phyloP scores from a whole-genome alignment of 306 rosid species.

The Corylus heterophylla region DNA sequence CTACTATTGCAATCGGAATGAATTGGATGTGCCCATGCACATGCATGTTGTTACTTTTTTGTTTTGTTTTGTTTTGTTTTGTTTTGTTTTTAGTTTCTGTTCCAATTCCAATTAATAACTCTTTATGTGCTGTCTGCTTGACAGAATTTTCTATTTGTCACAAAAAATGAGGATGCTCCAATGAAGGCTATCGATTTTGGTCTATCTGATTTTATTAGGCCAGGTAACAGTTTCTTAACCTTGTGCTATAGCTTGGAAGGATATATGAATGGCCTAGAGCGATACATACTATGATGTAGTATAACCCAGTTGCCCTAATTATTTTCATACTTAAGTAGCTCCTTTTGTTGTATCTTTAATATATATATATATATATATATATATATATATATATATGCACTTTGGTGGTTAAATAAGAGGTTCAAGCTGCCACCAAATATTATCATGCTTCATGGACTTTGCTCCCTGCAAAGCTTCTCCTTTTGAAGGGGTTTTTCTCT shows the following conservation, averaged over 20 bases:
- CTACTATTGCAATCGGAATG: slow-evolving; percentile 10
- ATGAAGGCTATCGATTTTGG: slow-evolving; percentile 96
- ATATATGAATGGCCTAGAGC: slow-evolving; percentile 5
- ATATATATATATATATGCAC: not conserved
- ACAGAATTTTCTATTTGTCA: slow-evolving; percentile 91
- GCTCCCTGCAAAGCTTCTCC: not conserved
- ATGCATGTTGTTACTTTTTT: not conserved
- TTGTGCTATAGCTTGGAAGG: slow-evolving; percentile 4
- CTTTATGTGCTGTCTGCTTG: slow-evolving; percentile 27
- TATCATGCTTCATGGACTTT: not conserved
- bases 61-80: too few relatives aligned
- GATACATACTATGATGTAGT: slow-evolving; percentile 11
- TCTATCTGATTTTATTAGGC: slow-evolving; percentile 89
- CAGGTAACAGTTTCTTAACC: slow-evolving; percentile 55
- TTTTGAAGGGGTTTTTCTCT: not conserved
- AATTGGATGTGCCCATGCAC: slow-evolving; percentile 21
- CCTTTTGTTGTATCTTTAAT: not conserved
- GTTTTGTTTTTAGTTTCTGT: slow-evolving; percentile 1
- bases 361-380: not conserved
- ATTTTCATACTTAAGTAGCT: not conserved
- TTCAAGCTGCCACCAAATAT: slow-evolving; percentile 20
- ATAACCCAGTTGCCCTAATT: slow-evolving; percentile 21
- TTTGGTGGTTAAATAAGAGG: slow-evolving; percentile 12
- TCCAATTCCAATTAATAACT: slow-evolving; percentile 20
- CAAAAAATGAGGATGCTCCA: slow-evolving; percentile 70